A percentile compares a stretch with the other conserved stretches of the same genome.
phyloP scores from a whole-genome alignment of 495 filamentous ascomycete genomes.

The Pyronema omphalodes region DNA sequence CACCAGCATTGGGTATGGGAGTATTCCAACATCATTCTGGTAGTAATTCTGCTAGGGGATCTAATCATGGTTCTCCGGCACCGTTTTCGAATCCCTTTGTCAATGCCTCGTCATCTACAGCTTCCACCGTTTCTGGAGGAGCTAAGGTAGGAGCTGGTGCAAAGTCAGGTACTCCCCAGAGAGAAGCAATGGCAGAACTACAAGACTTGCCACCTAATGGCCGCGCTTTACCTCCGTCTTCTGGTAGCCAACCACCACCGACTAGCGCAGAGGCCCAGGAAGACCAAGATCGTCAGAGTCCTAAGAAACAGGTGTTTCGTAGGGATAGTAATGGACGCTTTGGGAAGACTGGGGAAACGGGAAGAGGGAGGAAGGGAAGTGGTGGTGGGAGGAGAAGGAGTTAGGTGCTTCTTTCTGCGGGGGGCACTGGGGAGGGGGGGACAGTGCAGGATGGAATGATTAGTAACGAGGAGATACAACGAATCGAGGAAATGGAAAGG shows the following conservation, averaged over 20 bases:
- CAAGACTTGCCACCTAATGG: conserved; percentile 22
- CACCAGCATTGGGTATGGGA: too few relatives aligned
- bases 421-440: too few relatives aligned
- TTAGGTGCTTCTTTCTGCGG: too few relatives aligned
- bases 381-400: too few relatives aligned
- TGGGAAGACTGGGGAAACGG: conserved; percentile 7
- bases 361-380: too few relatives aligned
- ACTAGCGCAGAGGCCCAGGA: conserved; percentile 6
- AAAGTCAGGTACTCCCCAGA: conserved; percentile 5
- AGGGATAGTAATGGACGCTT: conserved; percentile 21
- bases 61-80: too few relatives aligned
- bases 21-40: too few relatives aligned
- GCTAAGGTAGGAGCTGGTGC: conserved; percentile 7
- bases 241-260: conserved; percentile 19
- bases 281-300: conserved; percentile 18
- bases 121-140: conserved; percentile 5
- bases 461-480: too few relatives aligned
- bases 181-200: conserved; percentile 24
- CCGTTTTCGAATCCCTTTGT: neutral
- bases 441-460: too few relatives aligned
- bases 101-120: conserved; percentile 1
- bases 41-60: too few relatives aligned
- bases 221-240: conserved; percentile 3
- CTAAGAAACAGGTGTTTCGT: conserved; percentile 19
- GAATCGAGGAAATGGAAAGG: too few relatives aligned